phyloP scores from a whole-genome alignment of 768 basidiomycete species.

The Collybiopsis confluens region DNA sequence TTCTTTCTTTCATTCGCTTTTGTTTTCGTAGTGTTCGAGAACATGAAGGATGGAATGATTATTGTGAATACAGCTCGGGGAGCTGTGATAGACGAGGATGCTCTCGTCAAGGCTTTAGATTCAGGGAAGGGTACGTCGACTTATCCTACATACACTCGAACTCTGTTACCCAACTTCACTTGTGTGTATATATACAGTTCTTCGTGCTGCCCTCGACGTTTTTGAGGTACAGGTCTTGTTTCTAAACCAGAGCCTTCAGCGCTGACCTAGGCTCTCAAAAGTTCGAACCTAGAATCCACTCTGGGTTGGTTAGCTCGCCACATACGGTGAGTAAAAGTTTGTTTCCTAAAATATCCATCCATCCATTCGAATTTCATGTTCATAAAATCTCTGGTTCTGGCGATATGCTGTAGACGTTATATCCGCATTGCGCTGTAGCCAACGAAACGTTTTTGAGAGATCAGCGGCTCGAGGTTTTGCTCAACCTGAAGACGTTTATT shows the following conservation, averaged over 20 bases:
- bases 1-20: not conserved
- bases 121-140: slow-evolving; percentile 18
- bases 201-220: slow-evolving; percentile 15
- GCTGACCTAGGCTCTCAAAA: not conserved
- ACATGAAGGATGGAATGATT: slow-evolving; percentile 38
- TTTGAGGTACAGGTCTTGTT: slow-evolving; percentile 9
- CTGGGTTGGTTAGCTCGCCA: slow-evolving; percentile 8
- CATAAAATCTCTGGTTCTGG: not conserved
- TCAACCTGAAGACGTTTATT: slow-evolving; percentile 7
- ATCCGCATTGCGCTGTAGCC: slow-evolving; percentile 6
- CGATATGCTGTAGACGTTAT: not conserved
- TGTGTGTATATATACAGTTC: slow-evolving; percentile 4
- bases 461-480: slow-evolving; percentile 6
- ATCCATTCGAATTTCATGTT: no score
- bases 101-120: slow-evolving; percentile 34
- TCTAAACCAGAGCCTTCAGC: no score
- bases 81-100: slow-evolving; percentile 42
- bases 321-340: not conserved
- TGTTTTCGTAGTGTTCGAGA: slow-evolving; percentile 13
- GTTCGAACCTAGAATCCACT: slow-evolving; percentile 14
- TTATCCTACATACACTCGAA: not conserved
- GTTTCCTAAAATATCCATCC: no score
- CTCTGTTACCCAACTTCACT: not conserved
- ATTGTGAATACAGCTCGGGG: slow-evolving; percentile 50
- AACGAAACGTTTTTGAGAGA: slow-evolving; percentile 9